Evolutionary conservation across 2,329 filamentous ascomycete species (phyloP), one percentile per base, ranked within the genome.

Genomic region (Penicillium sp.): DNA sequence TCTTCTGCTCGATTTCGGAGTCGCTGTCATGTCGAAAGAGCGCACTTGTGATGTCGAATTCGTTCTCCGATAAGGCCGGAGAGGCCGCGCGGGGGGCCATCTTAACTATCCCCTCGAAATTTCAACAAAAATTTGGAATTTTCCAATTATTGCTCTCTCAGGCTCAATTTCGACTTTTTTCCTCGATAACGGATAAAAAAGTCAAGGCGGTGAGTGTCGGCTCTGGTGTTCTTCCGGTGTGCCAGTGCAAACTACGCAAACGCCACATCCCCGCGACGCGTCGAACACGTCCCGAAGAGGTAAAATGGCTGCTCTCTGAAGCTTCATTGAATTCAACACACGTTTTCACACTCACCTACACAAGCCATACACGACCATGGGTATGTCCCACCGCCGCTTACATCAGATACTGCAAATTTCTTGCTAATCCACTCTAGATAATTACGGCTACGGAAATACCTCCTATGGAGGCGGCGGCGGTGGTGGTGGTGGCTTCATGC

Each of bases 11-110:
- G 58, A 80, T 73, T 54, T 81, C 81, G 62, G 79, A 81, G 56
- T 81, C 81, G 64, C 78, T 79, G 64, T 84, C 84, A 65, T 84
- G 81, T 57, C 88, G 85, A 71, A 94, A 90, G 11, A 97, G 83
- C 2, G 90, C 89, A 64, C 85, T 88, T 21, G 92, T 88, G 57
- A 99, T 97, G 73, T 99, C 95, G 72, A 96, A 88, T 74, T 97
- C 95, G 67, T 89, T 91, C 79, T 98, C 94, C 54, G 94, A 98
- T 62, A 86, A 84, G 53, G 92, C 88, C 63, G 94, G 95, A 48
- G 95, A 98, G 61, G 85, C 85, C 72, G 87, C 88, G 62, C 91
- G 89, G 75, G 83, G 84, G 79, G 85, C 84, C 92, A 96, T 96
- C 41, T 53, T 78, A 63, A 62, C 41, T 64, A 58, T 38, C 51